A percentile compares a stretch with the other conserved stretches of the same genome.
Evolutionary conservation across 495 filamentous ascomycete species (phyloP).

Genomic region (Talaromyces nanjingensis): DNA sequence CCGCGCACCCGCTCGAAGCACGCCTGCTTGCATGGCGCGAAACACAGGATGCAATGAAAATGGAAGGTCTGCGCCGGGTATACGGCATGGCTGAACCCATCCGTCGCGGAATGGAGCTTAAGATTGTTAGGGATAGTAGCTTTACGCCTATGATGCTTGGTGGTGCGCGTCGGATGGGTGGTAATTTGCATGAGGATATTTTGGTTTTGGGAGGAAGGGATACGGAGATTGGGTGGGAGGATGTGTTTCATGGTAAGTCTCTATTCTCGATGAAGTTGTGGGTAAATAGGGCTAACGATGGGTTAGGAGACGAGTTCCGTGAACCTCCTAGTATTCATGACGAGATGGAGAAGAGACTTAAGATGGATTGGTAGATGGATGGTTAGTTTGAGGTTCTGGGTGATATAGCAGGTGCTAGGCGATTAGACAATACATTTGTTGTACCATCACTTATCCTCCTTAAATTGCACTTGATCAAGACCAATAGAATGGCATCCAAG

Average conservation of each 20-base stretch:
- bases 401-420: not conserved
- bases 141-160: conserved; percentile 44
- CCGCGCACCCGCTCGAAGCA: conserved; percentile 83
- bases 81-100: conserved; percentile 94
- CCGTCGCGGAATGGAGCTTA: conserved; percentile 89
- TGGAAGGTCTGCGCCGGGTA: conserved; percentile 74
- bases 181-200: conserved; percentile 69
- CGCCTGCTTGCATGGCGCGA: conserved; percentile 77
- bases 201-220: conserved; percentile 64
- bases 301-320: conserved; percentile 53
- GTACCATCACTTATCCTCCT: not conserved
- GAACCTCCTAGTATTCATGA: conserved; percentile 67
- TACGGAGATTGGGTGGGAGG: conserved; percentile 75
- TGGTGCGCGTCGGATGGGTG: conserved; percentile 20
- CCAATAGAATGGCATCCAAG: not conserved
- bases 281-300: not conserved
- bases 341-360: conserved; percentile 88
- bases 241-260: conserved; percentile 61
- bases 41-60: conserved; percentile 80
- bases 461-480: not conserved
- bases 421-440: not conserved
- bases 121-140: conserved; percentile 60
- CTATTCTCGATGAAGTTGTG: conserved; percentile 7
- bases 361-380: conserved; percentile 55
- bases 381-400: not conserved